Percentiles rank a stretch among this genome's conserved stretches.
Conservation (phyloP, 1,284 basidiomycete species). For the Moniliophthora roreri region DNA sequence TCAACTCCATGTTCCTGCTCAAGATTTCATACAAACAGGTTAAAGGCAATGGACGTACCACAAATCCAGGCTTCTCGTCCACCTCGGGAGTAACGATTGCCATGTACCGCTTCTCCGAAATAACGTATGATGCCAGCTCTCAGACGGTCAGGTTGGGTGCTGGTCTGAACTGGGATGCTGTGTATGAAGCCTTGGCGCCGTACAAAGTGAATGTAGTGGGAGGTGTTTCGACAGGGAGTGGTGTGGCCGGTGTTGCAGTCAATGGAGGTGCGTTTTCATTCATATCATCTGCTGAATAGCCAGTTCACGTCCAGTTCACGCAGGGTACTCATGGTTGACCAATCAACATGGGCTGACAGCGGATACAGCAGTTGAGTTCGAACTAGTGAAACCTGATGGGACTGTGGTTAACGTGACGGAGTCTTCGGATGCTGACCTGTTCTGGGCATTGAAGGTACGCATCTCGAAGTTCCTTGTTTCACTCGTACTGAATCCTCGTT, state of each 20-base stretch:
- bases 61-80: slow-evolving; percentile 52
- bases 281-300: neutral
- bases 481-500: neutral
- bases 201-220: slow-evolving; percentile 51
- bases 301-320: neutral
- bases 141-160: slow-evolving; percentile 47
- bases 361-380: slow-evolving; percentile 36
- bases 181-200: slow-evolving; percentile 48
- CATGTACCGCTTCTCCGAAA: slow-evolving; percentile 48
- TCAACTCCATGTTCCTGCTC: neutral
- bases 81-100: slow-evolving; percentile 56
- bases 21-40: slow-evolving; percentile 32
- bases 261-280: slow-evolving; percentile 46
- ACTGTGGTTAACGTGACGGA: slow-evolving; percentile 28
- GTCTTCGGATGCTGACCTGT: slow-evolving; percentile 32
- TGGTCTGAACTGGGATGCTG: slow-evolving; percentile 58
- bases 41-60: slow-evolving; percentile 52
- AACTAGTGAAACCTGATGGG: slow-evolving; percentile 40
- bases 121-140: slow-evolving; percentile 37
- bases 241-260: slow-evolving; percentile 53
- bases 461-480: neutral
- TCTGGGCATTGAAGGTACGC: slow-evolving; percentile 35
- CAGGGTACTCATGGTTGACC: slow-evolving; percentile 40
- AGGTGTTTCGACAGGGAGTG: slow-evolving; percentile 51
- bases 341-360: slow-evolving; percentile 39